phyloP scores from a whole-genome alignment of 345 rosid genomes.

The Draba incana region DNA sequence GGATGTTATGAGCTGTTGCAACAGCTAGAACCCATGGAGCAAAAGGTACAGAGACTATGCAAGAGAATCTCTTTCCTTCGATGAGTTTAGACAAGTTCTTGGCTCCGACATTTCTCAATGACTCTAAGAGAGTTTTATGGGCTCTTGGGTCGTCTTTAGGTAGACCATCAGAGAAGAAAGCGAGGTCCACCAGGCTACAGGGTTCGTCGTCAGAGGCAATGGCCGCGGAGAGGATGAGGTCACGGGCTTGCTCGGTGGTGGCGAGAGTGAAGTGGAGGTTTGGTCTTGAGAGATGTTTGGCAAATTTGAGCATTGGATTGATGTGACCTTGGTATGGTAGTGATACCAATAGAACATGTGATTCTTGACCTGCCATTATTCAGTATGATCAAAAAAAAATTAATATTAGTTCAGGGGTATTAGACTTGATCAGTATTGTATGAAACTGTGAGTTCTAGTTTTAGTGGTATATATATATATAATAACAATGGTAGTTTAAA shows the following conservation, averaged over 20 bases:
- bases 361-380: slow-evolving; percentile 27
- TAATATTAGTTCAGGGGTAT: slow-evolving; percentile 3
- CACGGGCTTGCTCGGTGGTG: slow-evolving; percentile 46
- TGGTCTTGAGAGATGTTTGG: slow-evolving; percentile 46
- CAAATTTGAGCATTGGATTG: slow-evolving; percentile 48
- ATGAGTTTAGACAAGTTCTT: slow-evolving; percentile 46
- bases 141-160: slow-evolving; percentile 37
- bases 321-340: slow-evolving; percentile 36
- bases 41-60: slow-evolving; percentile 50
- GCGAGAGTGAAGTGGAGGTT: slow-evolving; percentile 54
- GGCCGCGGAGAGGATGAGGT: slow-evolving; percentile 25
- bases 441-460: slow-evolving; percentile 7
- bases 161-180: slow-evolving; percentile 53
- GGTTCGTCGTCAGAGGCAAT: neutral
- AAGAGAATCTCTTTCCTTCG: slow-evolving; percentile 30
- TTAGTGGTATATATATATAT: slow-evolving; percentile 22
- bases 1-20: slow-evolving; percentile 47
- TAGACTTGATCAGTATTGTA: slow-evolving; percentile 7
- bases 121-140: neutral
- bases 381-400: neutral
- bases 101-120: slow-evolving; percentile 40
- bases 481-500: slow-evolving; percentile 3
- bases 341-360: slow-evolving; percentile 52
- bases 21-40: slow-evolving; percentile 53
- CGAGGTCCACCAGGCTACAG: slow-evolving; percentile 32